These are phyloP conservation scores for Alternaria brassicicola DNA, from an alignment of 2,329 filamentous ascomycete genomes.

Conservation along the genomic window DNA sequence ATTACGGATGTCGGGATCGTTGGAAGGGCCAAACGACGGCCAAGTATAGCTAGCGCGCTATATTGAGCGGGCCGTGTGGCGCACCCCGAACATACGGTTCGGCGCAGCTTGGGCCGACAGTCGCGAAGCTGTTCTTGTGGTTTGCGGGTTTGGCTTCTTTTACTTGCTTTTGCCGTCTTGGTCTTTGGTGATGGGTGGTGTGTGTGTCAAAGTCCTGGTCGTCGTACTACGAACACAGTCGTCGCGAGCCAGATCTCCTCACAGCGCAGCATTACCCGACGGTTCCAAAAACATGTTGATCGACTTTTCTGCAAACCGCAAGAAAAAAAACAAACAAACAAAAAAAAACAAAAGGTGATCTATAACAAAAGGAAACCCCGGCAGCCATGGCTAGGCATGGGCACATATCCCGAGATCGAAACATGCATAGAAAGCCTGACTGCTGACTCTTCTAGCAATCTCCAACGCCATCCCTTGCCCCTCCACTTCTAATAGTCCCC, in stretches of 20 bases:
- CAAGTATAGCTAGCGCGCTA: constrained; percentile 2
- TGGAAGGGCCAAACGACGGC: constrained; percentile 1
- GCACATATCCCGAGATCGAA: neutral
- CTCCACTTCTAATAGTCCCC: neutral
- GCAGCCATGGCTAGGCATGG: neutral
- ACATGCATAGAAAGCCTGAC: neutral
- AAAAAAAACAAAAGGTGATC: neutral
- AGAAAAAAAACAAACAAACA: neutral
- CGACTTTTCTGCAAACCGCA: neutral
- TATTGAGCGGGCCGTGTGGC: constrained; percentile 10
- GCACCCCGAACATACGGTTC: constrained; percentile 8
- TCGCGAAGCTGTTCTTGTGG: neutral
- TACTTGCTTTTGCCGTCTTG: neutral
- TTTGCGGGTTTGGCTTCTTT: neutral
- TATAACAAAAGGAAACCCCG: neutral
- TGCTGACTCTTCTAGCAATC: neutral
- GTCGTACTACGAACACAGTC: neutral
- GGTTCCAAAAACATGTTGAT: neutral
- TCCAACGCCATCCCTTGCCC: neutral
- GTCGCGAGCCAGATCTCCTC: neutral
- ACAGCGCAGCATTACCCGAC: neutral
- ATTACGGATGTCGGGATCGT: constrained; percentile 9
- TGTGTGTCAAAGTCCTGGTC: neutral
- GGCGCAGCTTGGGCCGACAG: constrained; percentile 8
- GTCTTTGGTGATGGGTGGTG: neutral